phyloP scores from a whole-genome alignment of 179 eudicot species.

The Actinidia chinensis region DNA sequence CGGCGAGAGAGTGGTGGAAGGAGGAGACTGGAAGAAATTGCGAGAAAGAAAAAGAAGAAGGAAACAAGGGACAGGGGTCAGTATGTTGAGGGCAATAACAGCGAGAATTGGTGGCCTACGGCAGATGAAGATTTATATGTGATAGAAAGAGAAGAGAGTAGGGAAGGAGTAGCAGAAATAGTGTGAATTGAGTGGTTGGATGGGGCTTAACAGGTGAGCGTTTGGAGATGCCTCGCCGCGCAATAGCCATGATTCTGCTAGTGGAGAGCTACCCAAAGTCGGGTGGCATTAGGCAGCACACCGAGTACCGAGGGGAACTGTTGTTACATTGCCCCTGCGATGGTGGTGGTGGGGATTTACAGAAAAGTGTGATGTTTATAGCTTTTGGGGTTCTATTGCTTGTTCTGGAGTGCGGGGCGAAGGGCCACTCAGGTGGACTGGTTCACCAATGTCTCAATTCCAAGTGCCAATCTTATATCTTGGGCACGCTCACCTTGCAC shows the following conservation, averaged over 20 bases:
- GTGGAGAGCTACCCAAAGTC: slow-evolving; percentile 81
- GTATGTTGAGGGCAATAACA: slow-evolving; percentile 37
- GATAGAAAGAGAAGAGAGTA: slow-evolving; percentile 43
- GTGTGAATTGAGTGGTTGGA: slow-evolving; percentile 73
- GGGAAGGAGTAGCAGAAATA: slow-evolving; percentile 48
- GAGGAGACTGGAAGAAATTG: slow-evolving; percentile 85
- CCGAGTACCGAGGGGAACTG: slow-evolving; percentile 92
- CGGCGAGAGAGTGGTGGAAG: slow-evolving; percentile 96
- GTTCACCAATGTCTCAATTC: slow-evolving; percentile 76
- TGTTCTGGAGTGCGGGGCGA: slow-evolving; percentile 75
- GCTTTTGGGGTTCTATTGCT: slow-evolving; percentile 77
- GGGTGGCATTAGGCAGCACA: slow-evolving; percentile 67
- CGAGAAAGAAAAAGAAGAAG: slow-evolving; percentile 70
- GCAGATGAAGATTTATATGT: slow-evolving; percentile 49
- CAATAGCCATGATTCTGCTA: slow-evolving; percentile 61
- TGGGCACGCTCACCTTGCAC: slow-evolving; percentile 89
- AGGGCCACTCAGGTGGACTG: slow-evolving; percentile 80
- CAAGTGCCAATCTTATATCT: slow-evolving; percentile 80
- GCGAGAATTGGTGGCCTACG: slow-evolving; percentile 63
- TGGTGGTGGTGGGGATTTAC: slow-evolving; percentile 60
- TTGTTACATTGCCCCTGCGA: slow-evolving; percentile 85
- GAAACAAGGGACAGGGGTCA: slow-evolving; percentile 40
- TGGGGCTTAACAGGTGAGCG: no score
- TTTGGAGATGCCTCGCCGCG: slow-evolving; percentile 71
- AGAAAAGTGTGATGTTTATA: slow-evolving; percentile 87